A percentile compares a stretch with the other conserved stretches of the same genome.
Conservation (phyloP, 805 yeast genomes). For the Priceomyces haplophilus region DNA sequence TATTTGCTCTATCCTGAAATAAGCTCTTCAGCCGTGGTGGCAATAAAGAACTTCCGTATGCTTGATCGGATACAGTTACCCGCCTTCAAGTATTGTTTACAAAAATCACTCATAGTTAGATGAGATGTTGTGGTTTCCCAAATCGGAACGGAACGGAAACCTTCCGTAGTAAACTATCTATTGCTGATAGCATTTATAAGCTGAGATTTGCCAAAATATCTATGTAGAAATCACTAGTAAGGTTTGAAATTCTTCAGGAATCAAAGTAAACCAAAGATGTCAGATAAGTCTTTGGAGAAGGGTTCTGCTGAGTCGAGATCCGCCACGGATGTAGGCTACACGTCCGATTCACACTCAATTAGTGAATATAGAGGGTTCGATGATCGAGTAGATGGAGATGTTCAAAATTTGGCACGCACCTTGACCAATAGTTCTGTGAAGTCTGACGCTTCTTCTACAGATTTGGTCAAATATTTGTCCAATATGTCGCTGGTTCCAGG, state of each 20-base stretch:
- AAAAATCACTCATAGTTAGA: background rate
- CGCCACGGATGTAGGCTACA: background rate
- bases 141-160: background rate
- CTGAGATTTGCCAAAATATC: no score
- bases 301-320: conserved; percentile 6
- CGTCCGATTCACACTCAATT: conserved; percentile 14
- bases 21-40: no score
- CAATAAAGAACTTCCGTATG: no score
- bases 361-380: conserved; percentile 36
- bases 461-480: conserved; percentile 38
- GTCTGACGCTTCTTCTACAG: conserved; percentile 17
- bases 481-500: conserved; percentile 56
- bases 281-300: conserved; percentile 6
- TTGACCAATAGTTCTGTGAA: conserved; percentile 19
- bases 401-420: conserved; percentile 44
- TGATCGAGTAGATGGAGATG: conserved; percentile 27
- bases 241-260: no score
- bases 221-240: no score
- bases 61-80: no score
- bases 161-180: no score
- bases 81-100: no score
- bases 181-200: no score
- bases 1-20: no score
- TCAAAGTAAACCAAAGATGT: background rate
- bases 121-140: background rate